Base-by-base conservation (phyloP, 768 basidiomycete species). In the Termitomyces sp. region DNA sequence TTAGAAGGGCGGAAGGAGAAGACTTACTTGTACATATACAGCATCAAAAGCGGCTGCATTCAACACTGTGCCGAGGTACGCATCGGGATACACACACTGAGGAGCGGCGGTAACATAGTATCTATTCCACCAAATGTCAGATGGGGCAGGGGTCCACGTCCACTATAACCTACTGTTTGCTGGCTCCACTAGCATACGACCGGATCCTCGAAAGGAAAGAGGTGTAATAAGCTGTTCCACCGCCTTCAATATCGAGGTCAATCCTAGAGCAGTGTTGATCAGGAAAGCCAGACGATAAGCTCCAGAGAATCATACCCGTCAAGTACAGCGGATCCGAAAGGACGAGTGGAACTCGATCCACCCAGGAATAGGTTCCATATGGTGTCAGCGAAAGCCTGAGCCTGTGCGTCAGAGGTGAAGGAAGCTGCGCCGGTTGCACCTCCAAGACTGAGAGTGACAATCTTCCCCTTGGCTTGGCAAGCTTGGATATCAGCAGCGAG, bases 311-410 rank as follows among this genome's bases (percentile, higher is more conserved):
- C 67, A 39, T 53, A 84, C 85, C 85, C 86, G 56, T 88, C 88
- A 37, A 89, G 76, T 16, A 87, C 80, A 4, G 84, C 87, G 53
- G 69, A 59, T n/a, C 87, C 87, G 64, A 88, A 89, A 0, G 87
- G 87, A 56, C 87, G 74, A 4, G 78, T 84, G 26, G 68, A 69
- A 60, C 80, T 84, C 2, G 75, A 76, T n/a, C 88, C 87, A 10
- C 85, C 87, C 18, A 89, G 75, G 74, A 88, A 87, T 18, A 83
- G 60, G 67, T 86, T 78, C 87, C 87, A 89, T 53, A 88, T 76
- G 2, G 79, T 81, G 55, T 82, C 74, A 1, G 83, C 86, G 63
- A 85, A 88, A 9, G 71, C 66, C 40, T 72, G 54, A 1, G 80
- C 86, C 64, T 84, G 78, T 0, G 76, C 64, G 51, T 83, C 82